These are phyloP conservation scores for Dacryopinax spathularia DNA, from an alignment of 768 basidiomycete genomes.

Conservation along the genomic window DNA sequence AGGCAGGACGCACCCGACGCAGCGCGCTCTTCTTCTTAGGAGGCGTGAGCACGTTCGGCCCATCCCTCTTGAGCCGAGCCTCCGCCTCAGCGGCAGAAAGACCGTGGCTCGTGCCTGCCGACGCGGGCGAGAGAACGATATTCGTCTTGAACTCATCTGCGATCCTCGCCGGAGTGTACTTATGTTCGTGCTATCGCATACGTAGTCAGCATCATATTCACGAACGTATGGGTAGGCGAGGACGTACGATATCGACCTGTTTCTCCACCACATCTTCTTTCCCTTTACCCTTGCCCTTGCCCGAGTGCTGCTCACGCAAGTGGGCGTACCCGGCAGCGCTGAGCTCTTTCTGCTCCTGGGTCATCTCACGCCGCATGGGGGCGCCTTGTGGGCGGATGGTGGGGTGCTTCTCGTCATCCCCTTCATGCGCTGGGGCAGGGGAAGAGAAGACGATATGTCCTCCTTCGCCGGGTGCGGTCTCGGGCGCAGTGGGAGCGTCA, in stretches of 20 bases:
- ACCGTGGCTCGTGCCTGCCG: slow-evolving; percentile 28
- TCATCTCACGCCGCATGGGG: slow-evolving; percentile 48
- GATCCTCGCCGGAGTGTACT: slow-evolving; percentile 31
- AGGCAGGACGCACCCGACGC: slow-evolving; percentile 35
- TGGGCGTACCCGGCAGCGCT: slow-evolving; percentile 58
- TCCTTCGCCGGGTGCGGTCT: too few species aligned
- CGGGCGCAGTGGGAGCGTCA: too few species aligned
- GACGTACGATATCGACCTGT: slow-evolving; percentile 35
- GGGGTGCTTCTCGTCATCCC: background rate
- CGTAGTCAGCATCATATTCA: background rate
- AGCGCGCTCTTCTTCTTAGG: slow-evolving; percentile 52
- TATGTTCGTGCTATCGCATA: slow-evolving; percentile 31
- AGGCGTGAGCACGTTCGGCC: slow-evolving; percentile 49
- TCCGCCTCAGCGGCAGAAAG: slow-evolving; percentile 41
- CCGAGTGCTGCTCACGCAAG: slow-evolving; percentile 27
- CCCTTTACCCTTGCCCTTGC: slow-evolving; percentile 18
- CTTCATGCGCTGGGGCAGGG: too few species aligned
- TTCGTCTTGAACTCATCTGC: slow-evolving; percentile 32
- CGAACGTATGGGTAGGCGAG: background rate
- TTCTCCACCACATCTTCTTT: slow-evolving; percentile 22
- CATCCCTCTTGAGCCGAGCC: slow-evolving; percentile 40
- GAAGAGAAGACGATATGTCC: background rate
- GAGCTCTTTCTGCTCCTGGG: slow-evolving; percentile 52
- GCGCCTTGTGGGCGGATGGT: slow-evolving; percentile 38
- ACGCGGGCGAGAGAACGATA: slow-evolving; percentile 33